Evolutionary conservation across 495 filamentous ascomycete genomes (phyloP), one percentile per base, ranked within the genome.

Genomic region (Neurospora sp.): DNA sequence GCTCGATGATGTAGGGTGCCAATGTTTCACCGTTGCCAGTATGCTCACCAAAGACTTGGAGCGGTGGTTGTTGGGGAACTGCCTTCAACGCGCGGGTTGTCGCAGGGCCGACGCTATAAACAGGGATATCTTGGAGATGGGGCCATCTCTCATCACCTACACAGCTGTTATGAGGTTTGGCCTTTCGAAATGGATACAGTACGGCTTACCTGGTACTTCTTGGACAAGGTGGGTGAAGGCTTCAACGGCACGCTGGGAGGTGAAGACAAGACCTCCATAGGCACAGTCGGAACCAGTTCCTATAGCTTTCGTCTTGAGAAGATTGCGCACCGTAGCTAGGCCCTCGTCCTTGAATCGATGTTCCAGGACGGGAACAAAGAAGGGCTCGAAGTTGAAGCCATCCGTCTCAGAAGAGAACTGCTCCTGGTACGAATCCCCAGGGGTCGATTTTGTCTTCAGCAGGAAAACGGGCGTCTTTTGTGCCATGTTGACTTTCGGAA

Each of bases 81-180:
- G 89, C 87, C 53, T 83, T 83, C 44, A 97, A 82, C 6, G 92
- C 89, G 38, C 90, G 87, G 11, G 90, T 91, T 7, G 96, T 99
- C 5, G 96, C 96, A 9, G 96, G 95, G 0, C 96, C 96, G 73
- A 99, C 96, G 42, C 91, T 93, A 81, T 98, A 99, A 22, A 97
- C 83, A 37, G 89, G 87, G 61, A 92, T 78, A 53, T 85, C 78
- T 69, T 84, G 82, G 70, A 88, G 80, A 76, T 84, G 81, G 80
- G 81, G 83, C 83, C 80, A 88, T 31, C 46, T 71, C 5, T 76
- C 74, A 70, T 81, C 78, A 6, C 74, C 76, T 77, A 42, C 73
- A 70, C 73, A 74, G 74, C 53, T 35, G 53, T 66, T 66, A 37
- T 66, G 27, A 66, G 12, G 12, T 66, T 66, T 66, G 27, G 27